Percentiles rank a stretch among this genome's conserved stretches.
These are phyloP conservation scores for Anthracocystis setariae DNA, from an alignment of 1,284 basidiomycete genomes.

Conservation along the genomic window DNA sequence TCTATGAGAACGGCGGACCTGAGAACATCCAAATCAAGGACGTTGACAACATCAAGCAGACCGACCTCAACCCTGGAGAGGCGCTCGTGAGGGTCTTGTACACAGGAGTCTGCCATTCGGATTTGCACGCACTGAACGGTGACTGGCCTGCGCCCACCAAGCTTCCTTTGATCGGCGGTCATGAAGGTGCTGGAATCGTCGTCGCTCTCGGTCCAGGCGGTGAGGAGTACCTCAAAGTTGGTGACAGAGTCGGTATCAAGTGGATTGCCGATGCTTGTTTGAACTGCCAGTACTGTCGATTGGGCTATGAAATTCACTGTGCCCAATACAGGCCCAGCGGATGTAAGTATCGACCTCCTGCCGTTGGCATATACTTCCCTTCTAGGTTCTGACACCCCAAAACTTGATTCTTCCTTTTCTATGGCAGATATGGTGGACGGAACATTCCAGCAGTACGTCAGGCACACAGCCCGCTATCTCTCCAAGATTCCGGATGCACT, in stretches of 20 bases:
- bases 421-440: conserved; percentile 73
- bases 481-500: conserved; percentile 71
- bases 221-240: conserved; percentile 73
- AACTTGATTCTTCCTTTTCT: background rate
- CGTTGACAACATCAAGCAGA: conserved; percentile 22
- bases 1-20: conserved; percentile 46
- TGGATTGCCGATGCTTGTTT: conserved; percentile 72
- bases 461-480: conserved; percentile 77
- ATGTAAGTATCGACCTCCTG: conserved; percentile 67
- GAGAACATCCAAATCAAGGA: conserved; percentile 41
- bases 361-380: background rate
- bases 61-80: conserved; percentile 79
- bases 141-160: conserved; percentile 70
- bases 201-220: conserved; percentile 81
- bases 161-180: conserved; percentile 82
- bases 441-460: conserved; percentile 78
- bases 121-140: conserved; percentile 54
- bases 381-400: background rate
- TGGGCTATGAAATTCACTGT: conserved; percentile 76
- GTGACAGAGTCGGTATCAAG: conserved; percentile 87
- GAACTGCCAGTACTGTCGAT: conserved; percentile 79
- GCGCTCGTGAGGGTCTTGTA: conserved; percentile 76
- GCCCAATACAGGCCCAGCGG: conserved; percentile 40
- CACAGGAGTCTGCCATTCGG: conserved; percentile 48
- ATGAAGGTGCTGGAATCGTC: conserved; percentile 76